Conservation (phyloP, 129 eudicot genomes). For the Helianthus tuberosus region DNA sequence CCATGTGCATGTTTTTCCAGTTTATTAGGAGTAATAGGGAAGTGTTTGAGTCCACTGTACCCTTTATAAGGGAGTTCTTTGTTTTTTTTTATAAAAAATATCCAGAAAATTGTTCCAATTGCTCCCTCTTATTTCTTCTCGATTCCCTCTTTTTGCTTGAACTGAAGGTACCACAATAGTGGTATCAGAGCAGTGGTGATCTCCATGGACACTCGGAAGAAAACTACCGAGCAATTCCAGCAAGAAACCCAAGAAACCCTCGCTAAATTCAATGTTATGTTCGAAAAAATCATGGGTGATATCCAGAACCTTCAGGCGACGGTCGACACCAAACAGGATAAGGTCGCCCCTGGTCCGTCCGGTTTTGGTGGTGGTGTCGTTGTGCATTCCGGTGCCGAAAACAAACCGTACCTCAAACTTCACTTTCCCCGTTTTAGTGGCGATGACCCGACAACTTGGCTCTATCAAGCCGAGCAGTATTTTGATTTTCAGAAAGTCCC, state of each 20-base stretch:
- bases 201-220: constrained; percentile 19
- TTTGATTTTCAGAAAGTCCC: background rate
- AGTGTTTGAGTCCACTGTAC: no score
- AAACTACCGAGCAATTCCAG: constrained; percentile 9
- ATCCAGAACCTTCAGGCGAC: constrained; percentile 10
- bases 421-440: constrained; percentile 20
- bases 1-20: no score
- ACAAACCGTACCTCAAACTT: constrained; percentile 16
- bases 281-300: constrained; percentile 1
- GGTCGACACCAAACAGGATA: no score
- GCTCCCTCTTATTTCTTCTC: no score
- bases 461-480: constrained; percentile 10
- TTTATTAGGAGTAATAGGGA: no score
- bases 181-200: constrained; percentile 24
- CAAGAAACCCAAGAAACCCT: constrained; percentile 14
- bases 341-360: background rate
- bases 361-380: background rate
- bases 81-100: no score
- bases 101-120: no score
- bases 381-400: background rate
- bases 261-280: constrained; percentile 12
- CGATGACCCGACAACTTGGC: constrained; percentile 16
- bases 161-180: constrained; percentile 22
- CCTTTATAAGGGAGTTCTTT: no score
- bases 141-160: no score